Evolutionary conservation across 176 grass and related monocot species (phyloP).

Genomic region (Lolium multiflorum): DNA sequence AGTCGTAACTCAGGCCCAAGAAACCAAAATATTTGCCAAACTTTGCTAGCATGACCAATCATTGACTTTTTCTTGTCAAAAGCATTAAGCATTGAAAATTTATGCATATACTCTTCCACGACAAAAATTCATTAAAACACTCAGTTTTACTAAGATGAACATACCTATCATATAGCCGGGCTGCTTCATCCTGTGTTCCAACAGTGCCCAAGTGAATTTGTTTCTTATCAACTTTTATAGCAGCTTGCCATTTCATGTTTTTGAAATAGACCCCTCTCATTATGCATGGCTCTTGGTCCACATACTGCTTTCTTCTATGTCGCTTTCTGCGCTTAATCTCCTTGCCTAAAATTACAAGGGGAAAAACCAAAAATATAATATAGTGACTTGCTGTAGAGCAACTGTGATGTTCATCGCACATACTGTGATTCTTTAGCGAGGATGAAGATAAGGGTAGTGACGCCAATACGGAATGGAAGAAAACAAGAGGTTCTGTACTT

Average conservation of each 20-base stretch:
- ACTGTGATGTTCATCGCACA: background rate
- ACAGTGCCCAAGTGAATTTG: constrained; percentile 99
- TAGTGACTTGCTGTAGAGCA: constrained; percentile 25
- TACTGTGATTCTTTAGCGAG: constrained; percentile 8
- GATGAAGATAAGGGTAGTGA: background rate
- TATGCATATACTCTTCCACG: constrained; percentile 7
- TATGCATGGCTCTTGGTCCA: constrained; percentile 84
- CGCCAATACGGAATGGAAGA: constrained; percentile 18
- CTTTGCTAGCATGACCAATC: background rate
- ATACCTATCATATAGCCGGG: constrained; percentile 95
- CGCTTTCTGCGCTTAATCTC: constrained; percentile 92
- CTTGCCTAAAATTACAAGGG: constrained; percentile 56
- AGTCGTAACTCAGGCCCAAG: background rate
- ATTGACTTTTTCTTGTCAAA: constrained; percentile 12
- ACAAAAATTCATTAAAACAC: background rate
- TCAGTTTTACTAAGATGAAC: constrained; percentile 8
- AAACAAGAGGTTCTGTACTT: background rate
- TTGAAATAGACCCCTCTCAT: constrained; percentile 99
- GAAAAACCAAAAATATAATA: constrained; percentile 13
- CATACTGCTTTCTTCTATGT: constrained; percentile 92
- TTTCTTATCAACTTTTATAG: constrained; percentile 99
- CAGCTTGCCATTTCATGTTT: constrained; percentile 99
- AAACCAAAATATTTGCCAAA: background rate
- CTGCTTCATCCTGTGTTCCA: constrained; percentile 91
- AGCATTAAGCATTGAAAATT: constrained; percentile 16